Conservation (phyloP, 176 grass and related monocot genomes). For the Hordeum vulgare region MorexV3_pseudomolecules_assembly NC_058518.1:251137089-251137588, state of each 20-base stretch:
- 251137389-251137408: too few relatives aligned
- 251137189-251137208: neutral
- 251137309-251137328: neutral
- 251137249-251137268: neutral
- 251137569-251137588: neutral
- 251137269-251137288: neutral
- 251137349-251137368: neutral
- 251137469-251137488: neutral
- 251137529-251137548: neutral
- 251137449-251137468: neutral
- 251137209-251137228: conserved; percentile 1
- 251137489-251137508: neutral
- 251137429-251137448: conserved; percentile 1
- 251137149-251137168: conserved; percentile 23
- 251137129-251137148: conserved; percentile 10
- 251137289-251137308: neutral
- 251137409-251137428: neutral
- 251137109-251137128: conserved; percentile 24
- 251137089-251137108: conserved; percentile 39
- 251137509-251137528: neutral
- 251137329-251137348: neutral
- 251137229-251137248: conserved; percentile 15
- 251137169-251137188: conserved; percentile 45
- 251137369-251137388: neutral
- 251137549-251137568: neutral